Evolutionary conservation across 139 green algal genomes (phyloP).

Genomic region (Pycnococcus provasolii): DNA sequence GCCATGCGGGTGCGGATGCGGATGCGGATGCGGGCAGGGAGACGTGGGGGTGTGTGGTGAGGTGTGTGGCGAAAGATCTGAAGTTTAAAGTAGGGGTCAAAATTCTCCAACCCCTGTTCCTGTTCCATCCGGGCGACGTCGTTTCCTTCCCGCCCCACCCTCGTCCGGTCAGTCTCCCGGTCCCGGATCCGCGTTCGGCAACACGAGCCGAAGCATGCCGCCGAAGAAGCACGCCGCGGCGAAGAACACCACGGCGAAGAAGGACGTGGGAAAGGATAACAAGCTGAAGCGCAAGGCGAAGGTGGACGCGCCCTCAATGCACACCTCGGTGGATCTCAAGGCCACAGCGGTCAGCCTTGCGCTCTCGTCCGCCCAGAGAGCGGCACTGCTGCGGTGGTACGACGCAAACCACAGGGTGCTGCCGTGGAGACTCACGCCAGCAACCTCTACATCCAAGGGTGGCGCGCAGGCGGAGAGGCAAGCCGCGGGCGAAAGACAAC

Average conservation of each 20-base stretch:
- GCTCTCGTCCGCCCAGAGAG: background rate
- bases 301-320: background rate
- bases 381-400: constrained; percentile 74
- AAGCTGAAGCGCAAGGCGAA: background rate
- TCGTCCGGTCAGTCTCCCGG: too few species aligned
- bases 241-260: background rate
- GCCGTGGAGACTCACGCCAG: constrained; percentile 71
- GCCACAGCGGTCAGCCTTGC: constrained; percentile 23
- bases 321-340: background rate
- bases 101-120: too few species aligned
- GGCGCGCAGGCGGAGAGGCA: background rate
- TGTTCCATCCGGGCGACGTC: too few species aligned
- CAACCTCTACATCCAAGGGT: constrained; percentile 33
- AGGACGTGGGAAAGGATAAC: background rate
- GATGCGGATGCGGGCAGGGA: too few species aligned
- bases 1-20: too few species aligned
- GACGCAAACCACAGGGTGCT: constrained; percentile 68
- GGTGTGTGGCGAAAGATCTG: too few species aligned
- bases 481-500: constrained; percentile 3
- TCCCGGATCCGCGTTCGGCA: too few species aligned
- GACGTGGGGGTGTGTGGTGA: too few species aligned
- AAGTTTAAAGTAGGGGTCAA: too few species aligned
- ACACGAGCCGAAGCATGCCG: too few species aligned
- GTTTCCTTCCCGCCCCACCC: too few species aligned
- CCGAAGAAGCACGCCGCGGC: too few species aligned